Conservation (phyloP, 805 yeast species). For the Saccharomycopsis fibuligera region DNA sequence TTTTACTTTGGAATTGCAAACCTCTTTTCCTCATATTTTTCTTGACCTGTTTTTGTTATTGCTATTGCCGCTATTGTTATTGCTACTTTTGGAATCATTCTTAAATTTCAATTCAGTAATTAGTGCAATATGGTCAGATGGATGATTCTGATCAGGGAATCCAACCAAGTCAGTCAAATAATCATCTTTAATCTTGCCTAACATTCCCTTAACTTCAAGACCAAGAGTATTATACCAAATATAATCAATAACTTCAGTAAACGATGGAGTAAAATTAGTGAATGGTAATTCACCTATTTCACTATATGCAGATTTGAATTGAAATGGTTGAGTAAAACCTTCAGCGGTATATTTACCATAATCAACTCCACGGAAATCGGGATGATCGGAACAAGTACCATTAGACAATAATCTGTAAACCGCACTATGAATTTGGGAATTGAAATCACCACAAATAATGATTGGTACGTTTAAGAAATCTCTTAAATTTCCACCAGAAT, state of each 20-base stretch:
- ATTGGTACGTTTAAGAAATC: conserved; percentile 65
- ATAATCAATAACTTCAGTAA: conserved; percentile 90
- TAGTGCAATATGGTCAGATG: conserved; percentile 92
- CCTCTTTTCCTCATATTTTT: conserved; percentile 28
- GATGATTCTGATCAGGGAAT: conserved; percentile 88
- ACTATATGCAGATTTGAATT: conserved; percentile 79
- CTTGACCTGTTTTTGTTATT: conserved; percentile 23
- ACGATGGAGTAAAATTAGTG: conserved; percentile 90
- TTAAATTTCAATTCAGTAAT: conserved; percentile 71
- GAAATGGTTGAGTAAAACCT: conserved; percentile 77
- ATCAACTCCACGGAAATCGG: conserved; percentile 77
- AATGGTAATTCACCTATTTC: conserved; percentile 85
- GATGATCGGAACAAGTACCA: conserved; percentile 73
- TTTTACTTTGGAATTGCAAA: no score
- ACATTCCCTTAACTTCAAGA: conserved; percentile 76
- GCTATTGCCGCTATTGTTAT: conserved; percentile 22
- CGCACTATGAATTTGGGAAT: conserved; percentile 80
- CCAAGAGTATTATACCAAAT: conserved; percentile 86
- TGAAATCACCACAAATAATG: conserved; percentile 91
- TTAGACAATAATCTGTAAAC: conserved; percentile 85
- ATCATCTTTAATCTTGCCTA: conserved; percentile 77
- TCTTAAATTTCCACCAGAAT: conserved; percentile 29
- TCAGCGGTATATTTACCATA: conserved; percentile 88
- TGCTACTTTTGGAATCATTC: conserved; percentile 29
- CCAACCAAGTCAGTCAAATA: conserved; percentile 78